Evolutionary conservation across 1,139 yeast genomes (phyloP).

Genomic region (Lodderomyces parapsilosis): DNA sequence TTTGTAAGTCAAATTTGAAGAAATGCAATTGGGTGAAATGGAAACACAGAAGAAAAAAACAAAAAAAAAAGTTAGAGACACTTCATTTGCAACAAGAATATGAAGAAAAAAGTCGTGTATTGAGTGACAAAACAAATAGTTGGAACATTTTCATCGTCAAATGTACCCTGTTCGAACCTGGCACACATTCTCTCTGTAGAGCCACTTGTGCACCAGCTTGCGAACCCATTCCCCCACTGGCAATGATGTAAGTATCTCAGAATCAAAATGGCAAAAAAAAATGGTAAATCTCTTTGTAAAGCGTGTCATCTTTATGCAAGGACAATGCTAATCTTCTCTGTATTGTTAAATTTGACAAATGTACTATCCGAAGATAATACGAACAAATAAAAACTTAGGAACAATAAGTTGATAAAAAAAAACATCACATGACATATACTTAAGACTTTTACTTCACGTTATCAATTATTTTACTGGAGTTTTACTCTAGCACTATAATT

Average conservation of each 20-base stretch:
- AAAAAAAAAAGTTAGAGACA: no score
- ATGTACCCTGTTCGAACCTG: constrained; percentile 5
- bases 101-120: background rate
- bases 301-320: constrained; percentile 99
- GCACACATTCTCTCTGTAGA: no score
- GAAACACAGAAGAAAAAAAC: no score
- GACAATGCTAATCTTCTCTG: constrained; percentile 99
- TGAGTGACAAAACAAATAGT: background rate
- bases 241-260: background rate
- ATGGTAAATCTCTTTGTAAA: constrained; percentile 89
- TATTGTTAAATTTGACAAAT: constrained; percentile 73
- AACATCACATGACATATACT: constrained; percentile 2
- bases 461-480: no score
- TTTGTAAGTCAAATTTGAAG: constrained; percentile 7
- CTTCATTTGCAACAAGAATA: background rate
- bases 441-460: background rate
- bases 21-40: constrained; percentile 8
- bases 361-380: constrained; percentile 51
- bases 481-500: no score
- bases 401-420: background rate
- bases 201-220: no score
- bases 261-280: constrained; percentile 50
- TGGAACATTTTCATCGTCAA: background rate
- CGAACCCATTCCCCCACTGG: no score
- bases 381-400: constrained; percentile 16